A percentile compares a stretch with the other conserved stretches of the same genome.
These are phyloP conservation scores for Podaxis mareebaensis DNA, from an alignment of 768 basidiomycete genomes.

Conservation along the genomic window DNA sequence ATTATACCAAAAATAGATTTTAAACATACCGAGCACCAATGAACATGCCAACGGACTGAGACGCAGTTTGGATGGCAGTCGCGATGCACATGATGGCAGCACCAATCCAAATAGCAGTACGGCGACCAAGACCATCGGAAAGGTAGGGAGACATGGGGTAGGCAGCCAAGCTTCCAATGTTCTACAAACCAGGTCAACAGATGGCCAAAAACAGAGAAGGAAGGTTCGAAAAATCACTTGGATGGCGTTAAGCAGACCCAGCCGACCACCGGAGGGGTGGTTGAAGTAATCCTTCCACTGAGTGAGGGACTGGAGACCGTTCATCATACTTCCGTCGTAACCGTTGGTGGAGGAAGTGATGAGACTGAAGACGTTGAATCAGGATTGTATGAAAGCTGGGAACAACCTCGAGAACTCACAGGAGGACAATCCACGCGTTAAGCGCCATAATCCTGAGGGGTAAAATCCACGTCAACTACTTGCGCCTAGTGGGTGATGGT, in stretches of 20 bases:
- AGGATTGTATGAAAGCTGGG: background rate
- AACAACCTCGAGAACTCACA: slow-evolving; percentile 38
- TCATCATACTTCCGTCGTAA: slow-evolving; percentile 81
- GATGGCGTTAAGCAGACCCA: slow-evolving; percentile 74
- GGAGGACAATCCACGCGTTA: slow-evolving; percentile 69
- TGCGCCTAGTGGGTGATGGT: background rate
- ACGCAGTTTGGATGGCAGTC: slow-evolving; percentile 67
- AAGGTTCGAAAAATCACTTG: slow-evolving; percentile 46
- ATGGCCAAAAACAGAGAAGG: background rate
- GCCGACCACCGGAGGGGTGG: slow-evolving; percentile 53
- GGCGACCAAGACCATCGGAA: slow-evolving; percentile 72
- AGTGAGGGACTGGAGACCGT: slow-evolving; percentile 67
- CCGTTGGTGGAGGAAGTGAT: slow-evolving; percentile 78
- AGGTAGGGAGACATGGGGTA: slow-evolving; percentile 73
- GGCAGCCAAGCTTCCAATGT: slow-evolving; percentile 66
- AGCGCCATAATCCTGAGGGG: slow-evolving; percentile 53
- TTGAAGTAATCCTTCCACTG: slow-evolving; percentile 67
- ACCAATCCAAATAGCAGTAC: slow-evolving; percentile 64
- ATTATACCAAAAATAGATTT: background rate
- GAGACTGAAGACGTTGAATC: slow-evolving; percentile 40
- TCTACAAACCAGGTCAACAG: slow-evolving; percentile 36
- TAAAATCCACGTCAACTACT: background rate
- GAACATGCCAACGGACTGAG: slow-evolving; percentile 77
- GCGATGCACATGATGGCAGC: slow-evolving; percentile 71
- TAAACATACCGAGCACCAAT: slow-evolving; percentile 68